Evolutionary conservation across 495 filamentous ascomycete genomes (phyloP).

Genomic region (Penicillium herquei): DNA sequence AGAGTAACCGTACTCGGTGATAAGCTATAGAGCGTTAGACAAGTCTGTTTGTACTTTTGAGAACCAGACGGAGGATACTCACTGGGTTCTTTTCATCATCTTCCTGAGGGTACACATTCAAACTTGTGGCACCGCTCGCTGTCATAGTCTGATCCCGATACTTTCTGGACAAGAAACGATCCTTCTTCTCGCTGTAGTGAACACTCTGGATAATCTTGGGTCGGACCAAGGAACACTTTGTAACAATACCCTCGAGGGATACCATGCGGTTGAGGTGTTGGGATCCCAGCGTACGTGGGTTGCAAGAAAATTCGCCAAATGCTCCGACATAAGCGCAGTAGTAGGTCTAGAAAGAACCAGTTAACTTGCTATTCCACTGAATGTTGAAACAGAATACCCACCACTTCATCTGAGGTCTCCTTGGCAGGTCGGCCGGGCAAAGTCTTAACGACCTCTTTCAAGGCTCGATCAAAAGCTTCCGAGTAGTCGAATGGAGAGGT

Average conservation of each 20-base stretch:
- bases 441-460: conserved; percentile 82
- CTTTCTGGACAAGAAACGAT: conserved; percentile 77
- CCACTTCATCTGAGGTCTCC: conserved; percentile 62
- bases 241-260: conserved; percentile 96
- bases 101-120: conserved; percentile 91
- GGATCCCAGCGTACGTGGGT: conserved; percentile 87
- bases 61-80: conserved; percentile 11
- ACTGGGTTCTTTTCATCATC: conserved; percentile 79
- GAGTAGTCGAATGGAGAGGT: conserved; percentile 84
- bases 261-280: conserved; percentile 92
- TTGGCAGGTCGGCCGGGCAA: conserved; percentile 61
- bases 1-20: conserved; percentile 94
- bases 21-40: conserved; percentile 49
- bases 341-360: conserved; percentile 54
- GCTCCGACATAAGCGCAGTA: conserved; percentile 94
- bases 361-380: neutral
- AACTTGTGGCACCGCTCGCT: conserved; percentile 77
- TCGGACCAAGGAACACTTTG: conserved; percentile 89
- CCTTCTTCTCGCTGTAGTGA: conserved; percentile 84
- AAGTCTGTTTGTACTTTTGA: neutral
- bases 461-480: conserved; percentile 81
- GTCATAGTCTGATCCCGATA: conserved; percentile 97
- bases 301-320: conserved; percentile 93
- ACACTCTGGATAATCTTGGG: conserved; percentile 98
- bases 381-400: conserved; percentile 26